Percentiles rank a stretch among this genome's conserved stretches.
phyloP scores from a whole-genome alignment of 148 eudicot species.

The Suaeda aralocaspica region DNA sequence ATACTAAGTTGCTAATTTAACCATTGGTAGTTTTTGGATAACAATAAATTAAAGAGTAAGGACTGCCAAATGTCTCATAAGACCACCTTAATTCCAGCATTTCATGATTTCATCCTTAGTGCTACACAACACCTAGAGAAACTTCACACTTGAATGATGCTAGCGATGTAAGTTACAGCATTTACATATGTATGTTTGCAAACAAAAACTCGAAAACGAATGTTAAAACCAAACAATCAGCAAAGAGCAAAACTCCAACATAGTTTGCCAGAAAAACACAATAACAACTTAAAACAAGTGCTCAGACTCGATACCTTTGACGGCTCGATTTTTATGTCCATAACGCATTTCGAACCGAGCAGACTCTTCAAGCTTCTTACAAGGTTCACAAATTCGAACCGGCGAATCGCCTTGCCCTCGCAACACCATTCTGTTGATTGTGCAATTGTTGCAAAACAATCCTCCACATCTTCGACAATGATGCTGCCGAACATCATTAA shows the following conservation, averaged over 20 bases:
- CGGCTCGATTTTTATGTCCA: constrained; percentile 68
- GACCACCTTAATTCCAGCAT: too few relatives aligned
- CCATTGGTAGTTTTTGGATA: too few relatives aligned
- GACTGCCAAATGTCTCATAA: too few relatives aligned
- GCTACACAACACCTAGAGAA: too few relatives aligned
- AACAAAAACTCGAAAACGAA: background rate
- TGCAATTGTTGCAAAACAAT: constrained; percentile 72
- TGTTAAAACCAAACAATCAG: background rate
- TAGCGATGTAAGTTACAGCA: background rate
- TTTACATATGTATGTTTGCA: background rate
- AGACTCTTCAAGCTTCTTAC: constrained; percentile 91
- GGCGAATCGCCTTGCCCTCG: constrained; percentile 99
- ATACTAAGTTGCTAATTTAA: too few relatives aligned
- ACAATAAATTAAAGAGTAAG: too few relatives aligned
- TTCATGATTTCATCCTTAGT: too few relatives aligned
- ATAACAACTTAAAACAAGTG: background rate
- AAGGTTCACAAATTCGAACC: constrained; percentile 91
- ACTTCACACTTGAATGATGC: too few relatives aligned
- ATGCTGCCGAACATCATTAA: too few relatives aligned
- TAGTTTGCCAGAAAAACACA: background rate
- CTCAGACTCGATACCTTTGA: constrained; percentile 46
- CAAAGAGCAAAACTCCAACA: background rate
- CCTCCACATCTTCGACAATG: constrained; percentile 98
- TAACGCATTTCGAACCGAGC: constrained; percentile 80
- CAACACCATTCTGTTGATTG: constrained; percentile 69